Conservation (phyloP, 2,329 filamentous ascomycete species). For the Myriosclerotinia scirpicola region DNA sequence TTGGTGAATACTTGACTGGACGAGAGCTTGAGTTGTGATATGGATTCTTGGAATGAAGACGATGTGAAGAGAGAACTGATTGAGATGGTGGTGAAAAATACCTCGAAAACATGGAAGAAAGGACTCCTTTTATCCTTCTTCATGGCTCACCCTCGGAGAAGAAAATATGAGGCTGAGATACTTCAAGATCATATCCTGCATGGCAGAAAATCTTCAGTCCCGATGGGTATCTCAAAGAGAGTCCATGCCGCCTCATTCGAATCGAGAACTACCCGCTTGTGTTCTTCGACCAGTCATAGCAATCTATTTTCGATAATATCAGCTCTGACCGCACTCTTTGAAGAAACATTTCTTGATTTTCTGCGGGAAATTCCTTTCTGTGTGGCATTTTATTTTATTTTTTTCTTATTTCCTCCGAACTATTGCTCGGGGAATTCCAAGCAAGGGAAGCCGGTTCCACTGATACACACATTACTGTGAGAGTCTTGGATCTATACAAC, state of each 20-base stretch:
- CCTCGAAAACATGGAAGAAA: constrained; percentile 17
- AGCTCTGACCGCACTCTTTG: constrained; percentile 19
- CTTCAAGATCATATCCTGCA: constrained; percentile 9
- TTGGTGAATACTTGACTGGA: background rate
- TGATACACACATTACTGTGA: constrained; percentile 18
- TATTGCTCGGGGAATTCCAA: constrained; percentile 17
- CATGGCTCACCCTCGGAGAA: constrained; percentile 19
- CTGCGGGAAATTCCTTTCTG: constrained; percentile 18
- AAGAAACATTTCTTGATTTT: constrained; percentile 14
- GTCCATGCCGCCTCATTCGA: constrained; percentile 5
- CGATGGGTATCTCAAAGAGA: constrained; percentile 18
- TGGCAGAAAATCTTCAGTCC: constrained; percentile 10
- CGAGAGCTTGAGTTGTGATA: background rate
- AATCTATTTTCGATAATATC: constrained; percentile 21
- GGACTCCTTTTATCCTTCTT: constrained; percentile 21
- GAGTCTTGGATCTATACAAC: constrained; percentile 16
- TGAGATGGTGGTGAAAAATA: constrained; percentile 13
- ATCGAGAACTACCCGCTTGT: constrained; percentile 15
- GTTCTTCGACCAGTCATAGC: constrained; percentile 21
- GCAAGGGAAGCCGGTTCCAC: constrained; percentile 21
- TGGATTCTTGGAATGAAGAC: background rate
- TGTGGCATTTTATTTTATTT: constrained; percentile 8
- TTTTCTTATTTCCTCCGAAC: constrained; percentile 7
- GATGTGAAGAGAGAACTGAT: constrained; percentile 11
- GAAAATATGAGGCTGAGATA: constrained; percentile 20